Evolutionary conservation across 2,329 filamentous ascomycete genomes (phyloP), one percentile per base, ranked within the genome.

Genomic region (Arthroderma uncinatum): DNA sequence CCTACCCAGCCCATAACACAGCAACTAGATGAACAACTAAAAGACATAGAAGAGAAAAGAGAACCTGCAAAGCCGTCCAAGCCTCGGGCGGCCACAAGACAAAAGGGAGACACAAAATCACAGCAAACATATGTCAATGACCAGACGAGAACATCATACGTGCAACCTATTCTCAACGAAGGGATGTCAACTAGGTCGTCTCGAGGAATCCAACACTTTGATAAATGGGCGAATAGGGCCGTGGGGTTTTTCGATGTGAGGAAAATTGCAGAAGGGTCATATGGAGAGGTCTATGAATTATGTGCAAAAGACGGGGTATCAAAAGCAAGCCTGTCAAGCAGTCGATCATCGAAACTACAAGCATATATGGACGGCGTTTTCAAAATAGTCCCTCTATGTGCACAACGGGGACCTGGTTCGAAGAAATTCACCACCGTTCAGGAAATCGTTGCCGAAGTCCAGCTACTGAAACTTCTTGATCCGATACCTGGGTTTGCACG

Each of bases 191-290:
- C 67, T 0, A 61, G 68, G 34, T 68, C 70, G 1, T 67, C 70
- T 0, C 65, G 68, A 44, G 66, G 65, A 9, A 67, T 73, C 8
- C 72, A 74, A 44, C 70, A 67, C 42, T 74, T 74, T 53, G 61
- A 59, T 44, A 67, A 67, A 9, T 74, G 72, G 72, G 71, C 72
- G 8, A 65, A 67, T 2, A 66, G 70, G 10, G 70, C 69, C 2
- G 70, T 66, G 4, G 67, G 66, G 36, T 65, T 71, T 63, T 68
- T 74, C 61, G 65, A 74, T 37, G 74, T 85, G 40, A 72, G 74
- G 7, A 86, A 86, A 62, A 78, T 86, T 36, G 82, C 82, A 7
- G 82, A 86, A 66, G 83, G 83, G 1, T 83, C 82, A 0, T 86
- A 83, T 64, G 81, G 81, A 56, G 82, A 85, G 64, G 82, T 86